These are phyloP conservation scores for Avena eriantha DNA, from an alignment of 176 grass and related monocot species.

Conservation along the genomic window DNA sequence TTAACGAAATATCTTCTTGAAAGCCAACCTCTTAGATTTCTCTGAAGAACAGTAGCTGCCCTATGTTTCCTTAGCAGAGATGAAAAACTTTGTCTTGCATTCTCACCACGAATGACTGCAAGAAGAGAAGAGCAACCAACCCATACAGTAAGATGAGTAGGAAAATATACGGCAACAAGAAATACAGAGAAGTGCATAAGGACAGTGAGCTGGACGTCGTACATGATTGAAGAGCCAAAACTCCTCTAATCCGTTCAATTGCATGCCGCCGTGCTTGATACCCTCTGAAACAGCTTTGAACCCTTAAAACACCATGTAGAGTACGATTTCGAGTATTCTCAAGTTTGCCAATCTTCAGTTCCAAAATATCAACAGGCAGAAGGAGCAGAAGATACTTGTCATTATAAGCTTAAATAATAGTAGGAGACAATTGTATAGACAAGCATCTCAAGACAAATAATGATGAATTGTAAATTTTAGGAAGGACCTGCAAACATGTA, in stretches of 20 bases:
- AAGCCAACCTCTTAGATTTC: slow-evolving; percentile 68
- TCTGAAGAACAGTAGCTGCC: slow-evolving; percentile 71
- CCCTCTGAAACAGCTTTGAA: slow-evolving; percentile 98
- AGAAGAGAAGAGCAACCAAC: background rate
- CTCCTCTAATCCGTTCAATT: slow-evolving; percentile 67
- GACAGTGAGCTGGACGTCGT: slow-evolving; percentile 24
- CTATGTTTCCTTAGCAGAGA: slow-evolving; percentile 64
- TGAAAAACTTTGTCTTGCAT: slow-evolving; percentile 66
- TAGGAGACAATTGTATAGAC: background rate
- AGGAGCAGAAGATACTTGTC: slow-evolving; percentile 33
- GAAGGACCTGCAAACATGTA: slow-evolving; percentile 35
- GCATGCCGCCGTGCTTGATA: slow-evolving; percentile 73
- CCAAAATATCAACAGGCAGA: slow-evolving; percentile 28
- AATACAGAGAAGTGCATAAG: slow-evolving; percentile 17
- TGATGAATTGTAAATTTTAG: background rate
- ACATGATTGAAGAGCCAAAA: slow-evolving; percentile 95
- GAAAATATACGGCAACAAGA: background rate
- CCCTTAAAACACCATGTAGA: slow-evolving; percentile 96
- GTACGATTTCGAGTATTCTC: slow-evolving; percentile 96
- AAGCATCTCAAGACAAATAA: background rate
- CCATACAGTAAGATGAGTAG: slow-evolving; percentile 35
- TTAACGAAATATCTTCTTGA: slow-evolving; percentile 74
- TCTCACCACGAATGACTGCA: slow-evolving; percentile 83
- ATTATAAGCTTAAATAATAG: slow-evolving; percentile 35
- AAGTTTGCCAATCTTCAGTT: slow-evolving; percentile 82